These are phyloP conservation scores for Bipolaris zeicola DNA, from an alignment of 2,329 filamentous ascomycete genomes.

Conservation along the genomic window DNA sequence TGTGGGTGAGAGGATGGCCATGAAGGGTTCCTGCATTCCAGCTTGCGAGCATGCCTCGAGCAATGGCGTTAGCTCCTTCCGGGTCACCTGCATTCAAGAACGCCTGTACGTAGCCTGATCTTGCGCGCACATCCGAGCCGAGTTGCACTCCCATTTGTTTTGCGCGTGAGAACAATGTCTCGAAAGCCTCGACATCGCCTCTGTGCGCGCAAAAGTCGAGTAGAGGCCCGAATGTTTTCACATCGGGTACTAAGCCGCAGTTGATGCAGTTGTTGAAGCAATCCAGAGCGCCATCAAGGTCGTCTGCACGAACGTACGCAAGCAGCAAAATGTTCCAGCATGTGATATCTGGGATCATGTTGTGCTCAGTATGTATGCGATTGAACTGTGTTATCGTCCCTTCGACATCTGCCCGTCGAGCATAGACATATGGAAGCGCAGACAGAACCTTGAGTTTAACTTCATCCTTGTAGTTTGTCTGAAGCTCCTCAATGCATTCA, in stretches of 20 bases:
- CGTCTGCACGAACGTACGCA: conserved; percentile 68
- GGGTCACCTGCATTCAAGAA: conserved; percentile 57
- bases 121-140: conserved; percentile 27
- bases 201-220: conserved; percentile 72
- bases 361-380: conserved; percentile 62
- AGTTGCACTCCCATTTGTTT: conserved; percentile 50
- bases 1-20: conserved; percentile 60
- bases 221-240: conserved; percentile 71
- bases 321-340: conserved; percentile 81
- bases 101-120: conserved; percentile 64
- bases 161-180: conserved; percentile 68
- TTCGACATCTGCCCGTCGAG: conserved; percentile 67
- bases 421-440: conserved; percentile 70
- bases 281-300: conserved; percentile 68
- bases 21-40: conserved; percentile 46
- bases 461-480: conserved; percentile 6
- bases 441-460: conserved; percentile 25
- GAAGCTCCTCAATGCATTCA: conserved; percentile 40
- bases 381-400: conserved; percentile 67
- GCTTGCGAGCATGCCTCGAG: conserved; percentile 63
- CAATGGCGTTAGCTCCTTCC: conserved; percentile 54
- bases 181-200: conserved; percentile 74
- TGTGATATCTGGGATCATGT: conserved; percentile 61
- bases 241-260: conserved; percentile 60
- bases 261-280: conserved; percentile 67